Conservation (phyloP, 2,329 filamentous ascomycete species). For the Magnaporthiopsis rhizophila region DNA sequence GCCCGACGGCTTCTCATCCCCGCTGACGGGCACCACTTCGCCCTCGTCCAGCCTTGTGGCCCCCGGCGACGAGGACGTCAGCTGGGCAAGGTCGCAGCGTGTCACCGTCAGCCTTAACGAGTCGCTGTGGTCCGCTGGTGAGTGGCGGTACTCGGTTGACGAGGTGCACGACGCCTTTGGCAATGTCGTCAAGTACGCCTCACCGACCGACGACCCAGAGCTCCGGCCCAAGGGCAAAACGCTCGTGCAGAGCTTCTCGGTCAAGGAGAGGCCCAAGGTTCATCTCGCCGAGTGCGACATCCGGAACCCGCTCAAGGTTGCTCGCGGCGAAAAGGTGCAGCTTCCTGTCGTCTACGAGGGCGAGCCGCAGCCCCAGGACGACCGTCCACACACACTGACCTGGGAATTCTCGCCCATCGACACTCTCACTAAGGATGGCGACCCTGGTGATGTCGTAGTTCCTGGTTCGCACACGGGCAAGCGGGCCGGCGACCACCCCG, state of each 20-base stretch:
- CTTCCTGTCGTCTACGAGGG: conserved; percentile 67
- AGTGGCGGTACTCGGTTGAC: conserved; percentile 85
- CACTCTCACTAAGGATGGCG: conserved; percentile 59
- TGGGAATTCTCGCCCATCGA: conserved; percentile 78
- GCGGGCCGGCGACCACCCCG: conserved; percentile 53
- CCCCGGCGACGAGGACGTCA: conserved; percentile 55
- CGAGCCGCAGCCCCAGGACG: conserved; percentile 46
- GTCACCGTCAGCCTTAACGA: conserved; percentile 84
- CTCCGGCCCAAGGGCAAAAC: conserved; percentile 50
- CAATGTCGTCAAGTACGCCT: conserved; percentile 71
- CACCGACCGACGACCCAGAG: conserved; percentile 60
- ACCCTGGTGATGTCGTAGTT: conserved; percentile 54
- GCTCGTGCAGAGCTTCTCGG: conserved; percentile 69
- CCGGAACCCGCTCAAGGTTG: conserved; percentile 73
- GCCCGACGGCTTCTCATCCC: conserved; percentile 76
- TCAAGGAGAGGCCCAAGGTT: conserved; percentile 77
- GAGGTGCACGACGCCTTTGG: conserved; percentile 88
- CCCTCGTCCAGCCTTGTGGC: conserved; percentile 39
- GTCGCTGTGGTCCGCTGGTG: conserved; percentile 68
- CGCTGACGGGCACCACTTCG: conserved; percentile 50
- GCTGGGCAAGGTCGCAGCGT: conserved; percentile 71
- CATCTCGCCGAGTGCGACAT: conserved; percentile 69
- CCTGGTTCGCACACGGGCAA: conserved; percentile 53
- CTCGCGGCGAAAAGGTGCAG: conserved; percentile 59
- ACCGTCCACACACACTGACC: conserved; percentile 62